Percentiles rank a stretch among this genome's conserved stretches.
Evolutionary conservation across 2,329 filamentous ascomycete species (phyloP).

Genomic region (Cercospora janseana): DNA sequence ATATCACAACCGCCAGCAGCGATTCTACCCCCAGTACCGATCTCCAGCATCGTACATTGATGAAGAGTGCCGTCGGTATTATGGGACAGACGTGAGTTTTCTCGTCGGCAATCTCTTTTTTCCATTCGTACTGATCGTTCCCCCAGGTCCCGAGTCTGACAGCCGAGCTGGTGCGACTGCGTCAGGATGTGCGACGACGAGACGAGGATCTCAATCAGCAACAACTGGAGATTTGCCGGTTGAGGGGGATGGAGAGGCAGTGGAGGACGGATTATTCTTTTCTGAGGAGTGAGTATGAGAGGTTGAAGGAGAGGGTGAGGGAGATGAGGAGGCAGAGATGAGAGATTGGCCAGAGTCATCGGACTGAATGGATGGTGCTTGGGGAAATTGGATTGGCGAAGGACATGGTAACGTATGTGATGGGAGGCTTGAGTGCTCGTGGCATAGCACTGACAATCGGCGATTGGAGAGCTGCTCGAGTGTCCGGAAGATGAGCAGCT

Average conservation of each 20-base stretch:
- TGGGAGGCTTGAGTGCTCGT: too few relatives aligned
- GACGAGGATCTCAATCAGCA: slow-evolving; percentile 9
- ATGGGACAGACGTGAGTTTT: slow-evolving; percentile 21
- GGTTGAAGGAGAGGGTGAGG: not conserved
- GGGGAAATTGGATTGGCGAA: too few relatives aligned
- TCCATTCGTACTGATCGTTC: not conserved
- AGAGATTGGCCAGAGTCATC: too few relatives aligned
- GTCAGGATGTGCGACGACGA: slow-evolving; percentile 13
- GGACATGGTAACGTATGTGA: too few relatives aligned
- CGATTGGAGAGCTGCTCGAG: too few relatives aligned
- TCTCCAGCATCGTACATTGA: slow-evolving; percentile 10
- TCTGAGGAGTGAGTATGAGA: not conserved
- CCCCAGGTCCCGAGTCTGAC: slow-evolving; percentile 21
- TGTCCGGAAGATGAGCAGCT: too few relatives aligned
- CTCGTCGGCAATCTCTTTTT: not conserved
- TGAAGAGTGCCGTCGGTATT: slow-evolving; percentile 18
- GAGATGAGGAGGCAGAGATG: not conserved
- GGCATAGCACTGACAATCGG: too few relatives aligned
- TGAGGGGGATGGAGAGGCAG: slow-evolving; percentile 8
- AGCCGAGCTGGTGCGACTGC: slow-evolving; percentile 18
- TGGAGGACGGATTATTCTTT: slow-evolving; percentile 6
- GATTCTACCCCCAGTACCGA: not conserved
- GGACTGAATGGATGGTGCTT: too few relatives aligned
- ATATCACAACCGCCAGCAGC: too few relatives aligned
- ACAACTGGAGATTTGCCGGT: slow-evolving; percentile 6